Conservation (phyloP, 2,329 filamentous ascomycete species). For the Colletotrichum spaethianum region DNA sequence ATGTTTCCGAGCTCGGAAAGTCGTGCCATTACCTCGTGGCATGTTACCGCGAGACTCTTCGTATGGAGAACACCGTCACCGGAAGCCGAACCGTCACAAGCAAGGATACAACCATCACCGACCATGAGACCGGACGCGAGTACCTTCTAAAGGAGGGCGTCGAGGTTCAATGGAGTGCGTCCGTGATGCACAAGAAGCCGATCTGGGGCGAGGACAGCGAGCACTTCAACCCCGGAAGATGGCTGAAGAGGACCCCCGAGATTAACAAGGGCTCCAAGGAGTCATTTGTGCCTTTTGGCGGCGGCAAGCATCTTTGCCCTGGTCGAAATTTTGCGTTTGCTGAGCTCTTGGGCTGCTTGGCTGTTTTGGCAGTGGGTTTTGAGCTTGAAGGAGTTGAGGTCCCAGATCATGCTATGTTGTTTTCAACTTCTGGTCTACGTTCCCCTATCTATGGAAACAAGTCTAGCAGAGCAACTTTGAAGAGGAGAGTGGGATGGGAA, state of each 20-base stretch:
- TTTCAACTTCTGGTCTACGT: slow-evolving; percentile 25
- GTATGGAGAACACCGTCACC: slow-evolving; percentile 54
- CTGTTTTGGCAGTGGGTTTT: slow-evolving; percentile 44
- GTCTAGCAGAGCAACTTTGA: slow-evolving; percentile 36
- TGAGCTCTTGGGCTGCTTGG: slow-evolving; percentile 47
- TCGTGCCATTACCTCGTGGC: slow-evolving; percentile 58
- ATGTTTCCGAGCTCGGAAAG: slow-evolving; percentile 53
- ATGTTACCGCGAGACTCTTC: slow-evolving; percentile 60
- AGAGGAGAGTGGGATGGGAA: slow-evolving; percentile 46
- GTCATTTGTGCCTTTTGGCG: slow-evolving; percentile 50
- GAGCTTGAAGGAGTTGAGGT: slow-evolving; percentile 45
- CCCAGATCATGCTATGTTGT: slow-evolving; percentile 40
- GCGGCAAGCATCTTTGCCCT: slow-evolving; percentile 52
- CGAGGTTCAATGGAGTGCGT: slow-evolving; percentile 47
- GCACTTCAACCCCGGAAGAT: slow-evolving; percentile 47
- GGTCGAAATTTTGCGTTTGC: slow-evolving; percentile 51
- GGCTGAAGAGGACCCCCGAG: slow-evolving; percentile 39
- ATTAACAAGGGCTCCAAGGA: slow-evolving; percentile 43
- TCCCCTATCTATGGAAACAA: slow-evolving; percentile 36
- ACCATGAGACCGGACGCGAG: slow-evolving; percentile 43
- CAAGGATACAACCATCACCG: slow-evolving; percentile 54
- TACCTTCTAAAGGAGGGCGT: slow-evolving; percentile 48
- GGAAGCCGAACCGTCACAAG: slow-evolving; percentile 56
- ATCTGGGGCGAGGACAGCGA: slow-evolving; percentile 48
- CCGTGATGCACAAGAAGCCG: slow-evolving; percentile 44